Base-by-base conservation (phyloP, 768 basidiomycete genomes). In the Boletus reticuloceps region DNA sequence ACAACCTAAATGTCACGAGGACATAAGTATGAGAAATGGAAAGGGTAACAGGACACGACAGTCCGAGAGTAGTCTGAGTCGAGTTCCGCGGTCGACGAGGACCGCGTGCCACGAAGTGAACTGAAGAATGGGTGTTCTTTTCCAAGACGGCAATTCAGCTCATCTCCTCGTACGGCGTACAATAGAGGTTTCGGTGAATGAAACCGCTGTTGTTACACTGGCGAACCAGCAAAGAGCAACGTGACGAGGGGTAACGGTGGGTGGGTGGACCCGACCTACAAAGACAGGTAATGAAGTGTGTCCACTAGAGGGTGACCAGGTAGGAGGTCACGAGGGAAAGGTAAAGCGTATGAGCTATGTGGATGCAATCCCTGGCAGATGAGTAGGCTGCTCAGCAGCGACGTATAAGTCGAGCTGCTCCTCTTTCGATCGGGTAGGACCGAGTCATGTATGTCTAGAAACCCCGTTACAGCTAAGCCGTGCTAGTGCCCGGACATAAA, bases 11-110 rank as follows among this genome's bases (percentile, higher is more conserved):
- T 45, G 36, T 45, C 46, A 42, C 22, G 2, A 20, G 20, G 20
- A 20, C 20, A 20, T 20, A n/a, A n/a, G n/a, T n/a, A 2, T 20
- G 20, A 20, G 20, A 20, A 20, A 20, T 20, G 20, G 20, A 20
- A 20, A 20, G 20, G 20, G 20, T 20, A 20, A 20, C 20, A n/a
- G n/a, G n/a, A n/a, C n/a, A 60, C 20, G 48, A 67, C 64, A 70
- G 61, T 25, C 58, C 56, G 29, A 69, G 64, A 70, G 55, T 72
- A 72, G 72, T 70, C 70, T 70, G 70, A 73, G 62, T 72, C 67
- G 65, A 70, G 70, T 73, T 67, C 55, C 64, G 19, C 54, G 29
- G 51, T 45, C 58, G 13, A 55, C 48, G 5, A 55, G 29, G 44
- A 54, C 54, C 48, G 20, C 53, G 58, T 54, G 60, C 65, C 53